Base-by-base conservation (phyloP, 768 basidiomycete genomes). In the Lepiota subincarnata region DNA sequence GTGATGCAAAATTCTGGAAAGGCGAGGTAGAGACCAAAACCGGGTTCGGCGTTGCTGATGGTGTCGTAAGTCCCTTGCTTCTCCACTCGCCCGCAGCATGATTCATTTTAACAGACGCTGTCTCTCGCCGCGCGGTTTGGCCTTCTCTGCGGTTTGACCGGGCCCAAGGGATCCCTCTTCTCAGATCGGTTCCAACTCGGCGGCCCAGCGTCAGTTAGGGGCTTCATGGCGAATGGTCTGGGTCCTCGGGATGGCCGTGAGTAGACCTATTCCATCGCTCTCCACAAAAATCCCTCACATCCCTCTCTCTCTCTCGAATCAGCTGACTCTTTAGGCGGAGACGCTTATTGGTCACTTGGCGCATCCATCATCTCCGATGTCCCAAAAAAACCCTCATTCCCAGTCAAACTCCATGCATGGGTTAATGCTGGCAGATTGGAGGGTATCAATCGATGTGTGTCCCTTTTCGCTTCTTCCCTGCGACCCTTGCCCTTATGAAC, bases 111-210 rank as follows among this genome's bases (percentile, higher is more conserved):
- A 12, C 59, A 95, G 94, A 80, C 84, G 2, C 57, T 89, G 37
- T 92, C 93, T 0, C 70, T 96, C 12, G 80, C 87, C 2, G 83
- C 83, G 1, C 77, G 86, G 7, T 73, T 82, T 0, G 95, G 95
- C 1, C 54, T 90, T 20, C 70, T 98, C 10, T 81, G 81, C 64
- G 80, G 84, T 43, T 66, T 96, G 22, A 59, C 60, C 10, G 69
- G 73, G 10, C 68, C 73, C 16, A 55, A 59, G 18, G 60, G 40
- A 11, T 76, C 80, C 6, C 77, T 83, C 19, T 87, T 91, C 61
- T 77, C 84, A 1, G 97, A 99, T 69, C 83, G 93, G 4, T 93
- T 93, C 67, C 94, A 96, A 59, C 78, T 98, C 0, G 97, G 97
- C 20, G 97, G 97, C 0, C 94, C 97, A 0, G 81, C 86, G 6